Evolutionary conservation across 345 rosid species (phyloP), one percentile per base, ranked within the genome.

Genomic region (Erucastrum elatum): DNA sequence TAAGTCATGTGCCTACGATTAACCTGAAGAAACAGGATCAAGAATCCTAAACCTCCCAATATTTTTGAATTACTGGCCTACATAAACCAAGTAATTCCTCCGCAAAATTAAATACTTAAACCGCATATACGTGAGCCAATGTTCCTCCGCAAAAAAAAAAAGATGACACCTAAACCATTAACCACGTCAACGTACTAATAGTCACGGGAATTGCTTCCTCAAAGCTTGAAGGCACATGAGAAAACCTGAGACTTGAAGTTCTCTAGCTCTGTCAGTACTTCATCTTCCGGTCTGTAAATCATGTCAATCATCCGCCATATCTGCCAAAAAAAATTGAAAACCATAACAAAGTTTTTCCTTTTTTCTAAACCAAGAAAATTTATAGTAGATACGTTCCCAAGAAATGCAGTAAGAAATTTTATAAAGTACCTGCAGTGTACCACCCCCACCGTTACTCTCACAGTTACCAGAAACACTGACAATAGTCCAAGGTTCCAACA

Each of bases 271-370:
- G 87, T 87, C 76, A 94, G 74, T 15, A 94, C 97, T 84, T 94
- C 97, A 39, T 92, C 97, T 68, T 90, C 97, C 13, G 94, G 94
- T 81, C 95, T 79, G 80, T 92, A 94, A 80, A 94, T 76, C 86
- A 94, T 79, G 75, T 90, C 97, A 39, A 85, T 90, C 95, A 94
- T 90, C 12, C 95, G 87, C 98, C 97, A 92, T 87, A 94, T 87
- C 98, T 92, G 91, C 82, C 59, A 35, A 53, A 21, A 21, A 21
- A 21, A 21, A 67, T 5, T 9, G 37, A 64, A 59, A 12, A 37
- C 9, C 64, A 68, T 8, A n/a, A 9, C 63, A 53, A 67, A 60
- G 8, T 46, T 70, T 77, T 12, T 46, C 6, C 9, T 63, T 26
- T 6, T 10, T 66, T 75, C 29, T 21, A 21, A 21, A 30, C 73